A percentile compares a stretch with the other conserved stretches of the same genome.
These are phyloP conservation scores for Saccharomycopsis fodiens DNA, from an alignment of 805 yeast species.

Conservation along the genomic window DNA sequence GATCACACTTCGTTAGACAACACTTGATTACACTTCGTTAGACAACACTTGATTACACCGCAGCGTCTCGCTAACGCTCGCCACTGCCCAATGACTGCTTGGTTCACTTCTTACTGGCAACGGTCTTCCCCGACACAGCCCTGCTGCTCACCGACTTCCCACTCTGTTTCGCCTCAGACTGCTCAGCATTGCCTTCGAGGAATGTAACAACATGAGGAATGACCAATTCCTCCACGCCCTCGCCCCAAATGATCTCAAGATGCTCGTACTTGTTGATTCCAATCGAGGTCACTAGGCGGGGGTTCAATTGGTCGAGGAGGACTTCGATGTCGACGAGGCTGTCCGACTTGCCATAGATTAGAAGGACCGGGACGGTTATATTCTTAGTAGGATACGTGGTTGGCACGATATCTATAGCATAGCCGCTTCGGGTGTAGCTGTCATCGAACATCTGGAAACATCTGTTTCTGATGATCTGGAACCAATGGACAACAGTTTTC, in stretches of 20 bases:
- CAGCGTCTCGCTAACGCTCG: too few species aligned
- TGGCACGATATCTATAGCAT: slow-evolving; percentile 34
- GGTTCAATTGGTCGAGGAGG: slow-evolving; percentile 52
- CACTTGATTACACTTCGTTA: too few species aligned
- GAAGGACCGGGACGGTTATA: slow-evolving; percentile 61
- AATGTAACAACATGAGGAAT: slow-evolving; percentile 35
- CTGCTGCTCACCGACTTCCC: neutral
- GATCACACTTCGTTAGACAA: too few species aligned
- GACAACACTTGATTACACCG: too few species aligned
- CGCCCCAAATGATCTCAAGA: slow-evolving; percentile 85
- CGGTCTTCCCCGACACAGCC: neutral
- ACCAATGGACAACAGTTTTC: slow-evolving; percentile 89
- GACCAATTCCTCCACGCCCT: slow-evolving; percentile 44
- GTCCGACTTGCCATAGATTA: slow-evolving; percentile 75
- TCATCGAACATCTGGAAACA: slow-evolving; percentile 84
- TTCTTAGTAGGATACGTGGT: slow-evolving; percentile 59
- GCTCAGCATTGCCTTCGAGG: slow-evolving; percentile 24
- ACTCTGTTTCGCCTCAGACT: too few species aligned
- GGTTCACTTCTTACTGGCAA: neutral
- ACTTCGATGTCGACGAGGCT: slow-evolving; percentile 80
- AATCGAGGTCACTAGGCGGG: slow-evolving; percentile 35
- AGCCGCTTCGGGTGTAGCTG: slow-evolving; percentile 36
- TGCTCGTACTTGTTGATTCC: slow-evolving; percentile 76
- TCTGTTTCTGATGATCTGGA: slow-evolving; percentile 71
- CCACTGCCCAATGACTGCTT: neutral